phyloP scores from a whole-genome alignment of 305 asterid genomes.

The Ilex paraguariensis region DNA sequence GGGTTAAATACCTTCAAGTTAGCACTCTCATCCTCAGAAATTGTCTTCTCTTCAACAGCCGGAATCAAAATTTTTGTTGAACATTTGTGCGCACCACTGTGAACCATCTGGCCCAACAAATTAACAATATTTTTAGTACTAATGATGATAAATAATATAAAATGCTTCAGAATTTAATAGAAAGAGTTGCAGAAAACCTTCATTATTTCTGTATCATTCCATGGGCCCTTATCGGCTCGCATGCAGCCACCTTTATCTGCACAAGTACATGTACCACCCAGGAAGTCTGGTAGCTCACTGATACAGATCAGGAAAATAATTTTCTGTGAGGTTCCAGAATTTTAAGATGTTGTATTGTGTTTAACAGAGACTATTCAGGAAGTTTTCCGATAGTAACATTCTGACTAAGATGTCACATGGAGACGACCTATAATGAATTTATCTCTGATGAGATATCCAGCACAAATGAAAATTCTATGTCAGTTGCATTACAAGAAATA shows the following conservation, averaged over 20 bases:
- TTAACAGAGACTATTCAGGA: neutral
- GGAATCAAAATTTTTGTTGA: constrained; percentile 31
- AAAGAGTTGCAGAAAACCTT: constrained; percentile 40
- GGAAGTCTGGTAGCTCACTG: constrained; percentile 94
- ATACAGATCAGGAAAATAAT: constrained; percentile 5
- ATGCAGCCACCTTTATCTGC: constrained; percentile 84
- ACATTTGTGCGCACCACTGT: constrained; percentile 41
- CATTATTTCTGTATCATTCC: constrained; percentile 88
- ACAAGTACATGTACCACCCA: constrained; percentile 98
- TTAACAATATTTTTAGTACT: constrained; percentile 16
- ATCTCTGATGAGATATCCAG: too few species aligned
- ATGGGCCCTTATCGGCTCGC: constrained; percentile 94
- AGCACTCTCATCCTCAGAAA: constrained; percentile 55
- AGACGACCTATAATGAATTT: too few species aligned
- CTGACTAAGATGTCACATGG: neutral
- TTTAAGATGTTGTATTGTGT: neutral
- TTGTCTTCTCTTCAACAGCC: constrained; percentile 60
- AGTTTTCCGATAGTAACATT: neutral
- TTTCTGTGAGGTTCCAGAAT: neutral
- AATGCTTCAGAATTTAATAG: neutral
- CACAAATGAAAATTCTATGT: too few species aligned
- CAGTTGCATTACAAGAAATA: neutral
- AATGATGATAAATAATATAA: too few species aligned
- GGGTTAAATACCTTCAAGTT: constrained; percentile 36
- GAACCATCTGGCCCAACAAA: constrained; percentile 66